phyloP scores from a whole-genome alignment of 1,284 basidiomycete species.

The Tetrapyrgos nigripes region DNA sequence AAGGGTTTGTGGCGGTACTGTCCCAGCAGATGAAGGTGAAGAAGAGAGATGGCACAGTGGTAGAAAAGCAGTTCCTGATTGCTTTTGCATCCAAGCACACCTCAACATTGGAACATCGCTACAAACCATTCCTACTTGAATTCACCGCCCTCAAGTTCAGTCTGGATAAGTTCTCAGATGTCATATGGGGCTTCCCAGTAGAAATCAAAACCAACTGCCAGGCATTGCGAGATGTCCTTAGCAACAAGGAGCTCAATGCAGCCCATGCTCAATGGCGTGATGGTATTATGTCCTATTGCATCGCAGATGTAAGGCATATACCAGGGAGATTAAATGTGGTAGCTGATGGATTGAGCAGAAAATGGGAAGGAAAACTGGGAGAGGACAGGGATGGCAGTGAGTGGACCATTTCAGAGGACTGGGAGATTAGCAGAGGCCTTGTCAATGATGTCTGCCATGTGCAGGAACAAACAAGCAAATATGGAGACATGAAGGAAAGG shows the following conservation, averaged over 20 bases:
- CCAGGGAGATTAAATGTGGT: slow-evolving; percentile 19
- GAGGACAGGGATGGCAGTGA: slow-evolving; percentile 24
- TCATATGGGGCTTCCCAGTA: slow-evolving; percentile 23
- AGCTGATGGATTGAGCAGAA: slow-evolving; percentile 20
- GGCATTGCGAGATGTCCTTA: too few species aligned
- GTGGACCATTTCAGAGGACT: too few species aligned
- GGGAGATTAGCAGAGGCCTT: too few species aligned
- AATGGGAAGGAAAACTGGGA: slow-evolving; percentile 15
- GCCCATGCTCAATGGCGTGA: slow-evolving; percentile 20
- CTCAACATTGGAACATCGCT: slow-evolving; percentile 8
- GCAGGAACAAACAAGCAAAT: slow-evolving; percentile 15
- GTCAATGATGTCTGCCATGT: too few species aligned
- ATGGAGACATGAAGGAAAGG: slow-evolving; percentile 25
- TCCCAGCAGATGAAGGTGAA: slow-evolving; percentile 6
- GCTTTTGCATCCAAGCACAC: slow-evolving; percentile 10
- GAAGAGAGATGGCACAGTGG: not conserved
- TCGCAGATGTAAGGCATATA: slow-evolving; percentile 20
- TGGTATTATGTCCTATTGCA: slow-evolving; percentile 20
- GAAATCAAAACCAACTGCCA: slow-evolving; percentile 27
- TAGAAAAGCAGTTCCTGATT: not conserved
- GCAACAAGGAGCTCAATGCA: slow-evolving; percentile 21
- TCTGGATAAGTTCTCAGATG: slow-evolving; percentile 24
- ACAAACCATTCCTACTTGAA: slow-evolving; percentile 14
- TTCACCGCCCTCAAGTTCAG: too few species aligned
- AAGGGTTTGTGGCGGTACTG: slow-evolving; percentile 25